These are phyloP conservation scores for Trichoderma koningiopsis DNA, from an alignment of 2,329 filamentous ascomycete genomes.

Conservation along the genomic window DNA sequence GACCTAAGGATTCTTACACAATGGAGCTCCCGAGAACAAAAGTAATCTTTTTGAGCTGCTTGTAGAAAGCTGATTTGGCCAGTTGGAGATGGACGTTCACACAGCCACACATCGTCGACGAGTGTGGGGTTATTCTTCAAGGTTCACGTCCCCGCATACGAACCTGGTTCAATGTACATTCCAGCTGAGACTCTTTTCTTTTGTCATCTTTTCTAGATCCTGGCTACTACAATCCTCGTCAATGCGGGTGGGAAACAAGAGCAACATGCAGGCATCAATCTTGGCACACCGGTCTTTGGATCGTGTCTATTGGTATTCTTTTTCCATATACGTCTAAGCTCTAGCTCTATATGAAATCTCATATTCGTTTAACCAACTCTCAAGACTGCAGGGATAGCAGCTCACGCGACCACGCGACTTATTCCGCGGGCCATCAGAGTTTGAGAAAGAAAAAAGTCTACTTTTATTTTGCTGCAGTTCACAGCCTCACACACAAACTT, in stretches of 20 bases:
- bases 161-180: neutral
- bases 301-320: constrained; percentile 17
- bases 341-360: constrained; percentile 8
- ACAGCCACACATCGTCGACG: neutral
- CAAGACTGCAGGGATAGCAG: neutral
- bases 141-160: neutral
- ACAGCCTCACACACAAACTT: neutral
- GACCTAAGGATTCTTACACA: too few relatives aligned
- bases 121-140: neutral
- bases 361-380: neutral
- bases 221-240: neutral
- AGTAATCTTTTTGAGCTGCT: neutral
- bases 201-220: neutral
- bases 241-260: neutral
- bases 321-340: constrained; percentile 13
- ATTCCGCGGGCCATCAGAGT: neutral
- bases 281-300: neutral
- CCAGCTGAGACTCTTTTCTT: neutral
- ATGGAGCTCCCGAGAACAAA: neutral
- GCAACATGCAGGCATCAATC: neutral
- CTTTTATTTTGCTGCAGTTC: neutral
- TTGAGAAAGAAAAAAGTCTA: neutral
- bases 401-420: neutral
- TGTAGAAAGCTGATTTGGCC: neutral
- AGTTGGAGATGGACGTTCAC: neutral